These are phyloP conservation scores for Alternaria metachromatica DNA, from an alignment of 2,329 filamentous ascomycete genomes.

Conservation along the genomic window DNA sequence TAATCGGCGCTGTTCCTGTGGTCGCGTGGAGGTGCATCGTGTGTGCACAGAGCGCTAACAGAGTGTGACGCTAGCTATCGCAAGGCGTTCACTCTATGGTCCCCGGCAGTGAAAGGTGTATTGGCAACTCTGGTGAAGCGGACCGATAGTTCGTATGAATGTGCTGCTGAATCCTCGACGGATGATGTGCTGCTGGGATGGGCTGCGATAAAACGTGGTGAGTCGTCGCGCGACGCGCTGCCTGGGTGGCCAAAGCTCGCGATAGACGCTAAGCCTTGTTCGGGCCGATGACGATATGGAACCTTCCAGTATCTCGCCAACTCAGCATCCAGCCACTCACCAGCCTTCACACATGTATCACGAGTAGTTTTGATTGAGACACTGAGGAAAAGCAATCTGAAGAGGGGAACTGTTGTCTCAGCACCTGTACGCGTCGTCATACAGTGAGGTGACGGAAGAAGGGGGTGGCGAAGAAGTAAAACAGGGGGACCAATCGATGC, in stretches of 20 bases:
- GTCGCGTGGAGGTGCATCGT: constrained; percentile 31
- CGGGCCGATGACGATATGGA: constrained; percentile 23
- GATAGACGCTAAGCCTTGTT: constrained; percentile 13
- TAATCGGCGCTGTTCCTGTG: constrained; percentile 22
- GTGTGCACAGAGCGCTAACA: constrained; percentile 30
- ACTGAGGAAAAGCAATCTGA: not conserved
- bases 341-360: not conserved
- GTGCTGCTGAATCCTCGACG: constrained; percentile 6
- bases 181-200: constrained; percentile 23
- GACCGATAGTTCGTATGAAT: constrained; percentile 15
- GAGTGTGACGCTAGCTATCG: constrained; percentile 27
- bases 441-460: not conserved
- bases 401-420: not conserved
- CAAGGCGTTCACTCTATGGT: constrained; percentile 7
- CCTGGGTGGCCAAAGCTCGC: constrained; percentile 11
- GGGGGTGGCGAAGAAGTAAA: constrained; percentile 11
- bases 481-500: constrained; percentile 1
- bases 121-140: constrained; percentile 5
- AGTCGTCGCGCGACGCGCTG: constrained; percentile 18
- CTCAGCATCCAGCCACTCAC: constrained; percentile 5
- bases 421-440: not conserved
- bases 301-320: constrained; percentile 25
- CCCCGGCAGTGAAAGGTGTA: constrained; percentile 7
- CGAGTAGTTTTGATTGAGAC: not conserved
- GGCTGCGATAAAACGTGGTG: constrained; percentile 17